phyloP scores from a whole-genome alignment of 495 filamentous ascomycete species.

The Cercophora sp. region DNA sequence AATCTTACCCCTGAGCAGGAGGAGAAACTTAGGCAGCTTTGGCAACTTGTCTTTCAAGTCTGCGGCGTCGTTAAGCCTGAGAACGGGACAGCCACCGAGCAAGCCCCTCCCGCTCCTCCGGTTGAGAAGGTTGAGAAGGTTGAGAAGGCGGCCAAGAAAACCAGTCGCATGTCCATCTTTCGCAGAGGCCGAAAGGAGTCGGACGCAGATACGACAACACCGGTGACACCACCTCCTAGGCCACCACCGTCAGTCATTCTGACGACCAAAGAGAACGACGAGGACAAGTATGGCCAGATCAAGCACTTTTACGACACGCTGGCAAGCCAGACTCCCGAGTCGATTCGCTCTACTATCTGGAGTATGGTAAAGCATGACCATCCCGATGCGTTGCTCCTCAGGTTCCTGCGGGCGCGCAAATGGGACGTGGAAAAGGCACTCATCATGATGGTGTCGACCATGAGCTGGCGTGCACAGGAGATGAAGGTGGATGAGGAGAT shows the following conservation, averaged over 20 bases:
- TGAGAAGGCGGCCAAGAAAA: slow-evolving; percentile 62
- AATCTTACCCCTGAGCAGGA: slow-evolving; percentile 87
- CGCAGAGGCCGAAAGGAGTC: slow-evolving; percentile 55
- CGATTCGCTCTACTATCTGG: slow-evolving; percentile 83
- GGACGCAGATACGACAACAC: slow-evolving; percentile 30
- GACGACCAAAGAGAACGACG: slow-evolving; percentile 43
- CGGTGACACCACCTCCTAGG: slow-evolving; percentile 6
- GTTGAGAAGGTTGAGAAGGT: slow-evolving; percentile 18
- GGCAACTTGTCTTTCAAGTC: slow-evolving; percentile 71
- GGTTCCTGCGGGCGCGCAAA: slow-evolving; percentile 89
- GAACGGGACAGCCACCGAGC: slow-evolving; percentile 23
- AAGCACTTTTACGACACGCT: slow-evolving; percentile 82
- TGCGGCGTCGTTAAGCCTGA: slow-evolving; percentile 59
- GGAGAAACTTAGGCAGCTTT: slow-evolving; percentile 81
- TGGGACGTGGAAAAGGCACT: slow-evolving; percentile 94
- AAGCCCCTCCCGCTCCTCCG: slow-evolving; percentile 23
- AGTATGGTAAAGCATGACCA: slow-evolving; percentile 94
- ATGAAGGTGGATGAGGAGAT: slow-evolving; percentile 85
- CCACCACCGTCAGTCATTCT: slow-evolving; percentile 15
- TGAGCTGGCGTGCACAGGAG: slow-evolving; percentile 81
- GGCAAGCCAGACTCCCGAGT: slow-evolving; percentile 68
- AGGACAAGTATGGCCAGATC: slow-evolving; percentile 91
- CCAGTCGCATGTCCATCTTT: slow-evolving; percentile 64
- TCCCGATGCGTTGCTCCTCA: slow-evolving; percentile 80
- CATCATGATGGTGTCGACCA: slow-evolving; percentile 89